phyloP scores from a whole-genome alignment of 2,329 filamentous ascomycete genomes.

The Ascochyta pisi region DNA sequence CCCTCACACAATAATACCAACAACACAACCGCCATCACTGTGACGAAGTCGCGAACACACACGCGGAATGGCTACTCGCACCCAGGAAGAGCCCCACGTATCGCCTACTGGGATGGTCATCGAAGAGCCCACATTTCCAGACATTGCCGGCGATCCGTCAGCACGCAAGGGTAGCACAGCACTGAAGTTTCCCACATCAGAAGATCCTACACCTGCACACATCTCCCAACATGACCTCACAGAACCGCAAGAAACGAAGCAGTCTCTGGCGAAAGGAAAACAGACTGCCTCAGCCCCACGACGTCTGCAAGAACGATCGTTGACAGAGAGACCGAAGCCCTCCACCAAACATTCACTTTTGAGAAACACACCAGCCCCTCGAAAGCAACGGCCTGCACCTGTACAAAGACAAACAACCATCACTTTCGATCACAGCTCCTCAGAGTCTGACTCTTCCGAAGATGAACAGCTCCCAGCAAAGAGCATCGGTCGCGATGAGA shows the following conservation, averaged over 20 bases:
- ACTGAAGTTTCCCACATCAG: conserved; percentile 9
- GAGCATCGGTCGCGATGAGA: conserved; percentile 26
- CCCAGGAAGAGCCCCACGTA: not conserved
- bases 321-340: conserved; percentile 41
- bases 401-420: conserved; percentile 33
- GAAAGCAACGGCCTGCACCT: conserved; percentile 19
- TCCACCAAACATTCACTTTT: conserved; percentile 31
- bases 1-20: not conserved
- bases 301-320: conserved; percentile 35
- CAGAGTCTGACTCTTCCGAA: conserved; percentile 29
- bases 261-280: not conserved
- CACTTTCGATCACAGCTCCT: conserved; percentile 36
- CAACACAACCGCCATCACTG: conserved; percentile 1
- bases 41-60: not conserved
- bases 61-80: conserved; percentile 3
- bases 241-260: not conserved
- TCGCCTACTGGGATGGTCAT: conserved; percentile 18
- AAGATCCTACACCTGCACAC: conserved; percentile 4
- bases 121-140: conserved; percentile 16
- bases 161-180: not conserved
- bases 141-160: conserved; percentile 3
- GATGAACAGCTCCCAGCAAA: conserved; percentile 27
- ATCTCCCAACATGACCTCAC: conserved; percentile 10
- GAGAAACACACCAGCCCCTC: conserved; percentile 23
- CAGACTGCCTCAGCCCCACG: conserved; percentile 18